Percentiles rank a stretch among this genome's conserved stretches.
Evolutionary conservation across 208 protist species (phyloP).

Genomic region (Leishmania mexicana): DNA sequence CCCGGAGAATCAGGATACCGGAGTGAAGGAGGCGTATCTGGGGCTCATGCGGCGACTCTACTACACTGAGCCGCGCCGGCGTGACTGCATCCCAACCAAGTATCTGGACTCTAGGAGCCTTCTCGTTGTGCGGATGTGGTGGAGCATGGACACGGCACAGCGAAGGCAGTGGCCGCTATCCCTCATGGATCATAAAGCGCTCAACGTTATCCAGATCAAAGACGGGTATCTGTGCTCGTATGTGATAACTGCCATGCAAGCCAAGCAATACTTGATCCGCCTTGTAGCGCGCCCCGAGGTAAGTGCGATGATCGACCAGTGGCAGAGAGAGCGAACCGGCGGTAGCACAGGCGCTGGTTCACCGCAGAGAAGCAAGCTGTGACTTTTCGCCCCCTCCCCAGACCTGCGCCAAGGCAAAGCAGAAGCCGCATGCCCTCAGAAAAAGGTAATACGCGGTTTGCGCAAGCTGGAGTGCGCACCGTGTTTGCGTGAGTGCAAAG

Average conservation of each 20-base stretch:
- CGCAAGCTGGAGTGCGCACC: neutral
- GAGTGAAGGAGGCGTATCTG: conserved; percentile 66
- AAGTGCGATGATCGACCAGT: conserved; percentile 28
- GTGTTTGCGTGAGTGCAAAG: too few species aligned
- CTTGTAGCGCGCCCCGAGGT: conserved; percentile 47
- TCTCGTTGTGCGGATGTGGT: conserved; percentile 64
- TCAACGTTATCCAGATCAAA: conserved; percentile 73
- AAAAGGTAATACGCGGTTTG: neutral
- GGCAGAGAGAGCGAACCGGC: conserved; percentile 10
- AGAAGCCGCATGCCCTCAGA: neutral
- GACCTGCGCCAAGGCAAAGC: neutral
- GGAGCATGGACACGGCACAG: conserved; percentile 32
- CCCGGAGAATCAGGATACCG: conserved; percentile 53
- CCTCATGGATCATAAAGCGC: conserved; percentile 69
- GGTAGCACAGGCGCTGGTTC: neutral
- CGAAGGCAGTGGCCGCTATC: conserved; percentile 54
- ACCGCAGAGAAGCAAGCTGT: conserved; percentile 6
- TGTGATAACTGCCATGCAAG: conserved; percentile 74
- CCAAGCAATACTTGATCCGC: conserved; percentile 76
- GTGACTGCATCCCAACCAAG: conserved; percentile 59
- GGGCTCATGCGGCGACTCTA: conserved; percentile 64
- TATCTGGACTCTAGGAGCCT: conserved; percentile 57
- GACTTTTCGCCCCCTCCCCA: neutral
- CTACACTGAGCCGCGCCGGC: conserved; percentile 46
- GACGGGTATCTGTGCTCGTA: conserved; percentile 52